phyloP scores from a whole-genome alignment of 2,329 filamentous ascomycete species.

The Drechslerella coelobrocha region DNA sequence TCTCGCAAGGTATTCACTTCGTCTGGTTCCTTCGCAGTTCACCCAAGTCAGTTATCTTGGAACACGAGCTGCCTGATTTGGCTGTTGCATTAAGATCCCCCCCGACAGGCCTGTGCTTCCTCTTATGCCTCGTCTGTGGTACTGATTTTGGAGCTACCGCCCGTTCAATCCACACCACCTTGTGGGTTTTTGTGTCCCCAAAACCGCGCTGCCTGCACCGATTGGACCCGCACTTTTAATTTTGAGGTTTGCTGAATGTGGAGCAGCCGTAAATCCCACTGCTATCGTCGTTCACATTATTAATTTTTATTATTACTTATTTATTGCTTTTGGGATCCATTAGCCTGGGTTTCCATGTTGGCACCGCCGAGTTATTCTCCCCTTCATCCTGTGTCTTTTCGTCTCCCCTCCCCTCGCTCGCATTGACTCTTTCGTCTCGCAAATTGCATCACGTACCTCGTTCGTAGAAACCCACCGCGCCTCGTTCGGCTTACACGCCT shows the following conservation, averaged over 20 bases:
- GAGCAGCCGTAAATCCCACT: slow-evolving; percentile 23
- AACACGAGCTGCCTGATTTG: slow-evolving; percentile 50
- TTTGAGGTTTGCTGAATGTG: slow-evolving; percentile 40
- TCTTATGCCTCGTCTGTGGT: slow-evolving; percentile 34
- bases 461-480: slow-evolving; percentile 48
- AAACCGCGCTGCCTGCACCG: not conserved
- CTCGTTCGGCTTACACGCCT: slow-evolving; percentile 45
- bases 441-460: slow-evolving; percentile 50
- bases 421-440: slow-evolving; percentile 50
- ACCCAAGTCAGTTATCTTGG: slow-evolving; percentile 43
- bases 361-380: slow-evolving; percentile 36
- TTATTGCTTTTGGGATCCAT: slow-evolving; percentile 15
- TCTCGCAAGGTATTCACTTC: slow-evolving; percentile 41
- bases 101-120: slow-evolving; percentile 43
- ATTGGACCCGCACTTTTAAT: slow-evolving; percentile 44
- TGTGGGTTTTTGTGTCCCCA: slow-evolving; percentile 12
- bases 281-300: slow-evolving; percentile 20
- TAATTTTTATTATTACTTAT: too few relatives aligned
- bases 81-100: slow-evolving; percentile 48
- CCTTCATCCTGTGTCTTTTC: slow-evolving; percentile 29
- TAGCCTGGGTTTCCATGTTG: slow-evolving; percentile 48
- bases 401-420: slow-evolving; percentile 38
- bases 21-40: slow-evolving; percentile 31
- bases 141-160: slow-evolving; percentile 26
- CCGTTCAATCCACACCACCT: slow-evolving; percentile 25